A percentile compares a stretch with the other conserved stretches of the same genome.
Evolutionary conservation across 441 rosid species (phyloP).

Genomic region (Pelargonium fulgidum): DNA sequence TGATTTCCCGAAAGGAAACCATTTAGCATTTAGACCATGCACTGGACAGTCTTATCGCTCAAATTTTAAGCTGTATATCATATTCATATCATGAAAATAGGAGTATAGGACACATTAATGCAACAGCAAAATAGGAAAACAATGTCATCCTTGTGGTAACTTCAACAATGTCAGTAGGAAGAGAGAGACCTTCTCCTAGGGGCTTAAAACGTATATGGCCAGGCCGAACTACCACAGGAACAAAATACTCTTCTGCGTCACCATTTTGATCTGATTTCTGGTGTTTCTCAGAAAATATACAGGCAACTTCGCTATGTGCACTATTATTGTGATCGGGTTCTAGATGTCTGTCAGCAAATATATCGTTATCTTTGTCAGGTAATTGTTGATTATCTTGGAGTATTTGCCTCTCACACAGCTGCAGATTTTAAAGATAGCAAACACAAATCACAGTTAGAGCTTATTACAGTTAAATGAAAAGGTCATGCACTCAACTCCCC

Average conservation of each 20-base stretch:
- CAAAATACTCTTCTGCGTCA: slow-evolving; percentile 40
- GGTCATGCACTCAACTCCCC: not conserved
- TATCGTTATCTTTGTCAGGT: slow-evolving; percentile 27
- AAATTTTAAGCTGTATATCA: not conserved
- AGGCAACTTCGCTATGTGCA: slow-evolving; percentile 15
- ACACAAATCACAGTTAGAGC: slow-evolving; percentile 9
- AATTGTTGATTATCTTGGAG: slow-evolving; percentile 32
- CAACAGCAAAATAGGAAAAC: not conserved
- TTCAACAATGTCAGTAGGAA: slow-evolving; percentile 3
- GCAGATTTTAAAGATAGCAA: slow-evolving; percentile 26
- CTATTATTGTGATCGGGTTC: slow-evolving; percentile 14
- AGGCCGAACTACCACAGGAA: slow-evolving; percentile 76
- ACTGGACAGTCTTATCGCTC: not conserved
- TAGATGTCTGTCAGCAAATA: slow-evolving; percentile 26
- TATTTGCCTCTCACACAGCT: slow-evolving; percentile 37
- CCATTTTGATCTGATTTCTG: slow-evolving; percentile 30
- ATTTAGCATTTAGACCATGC: not conserved
- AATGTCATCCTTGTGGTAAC: not conserved
- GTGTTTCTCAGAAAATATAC: slow-evolving; percentile 21
- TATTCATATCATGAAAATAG: not conserved
- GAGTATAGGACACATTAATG: not conserved
- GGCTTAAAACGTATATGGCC: slow-evolving; percentile 90
- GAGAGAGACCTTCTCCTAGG: slow-evolving; percentile 42
- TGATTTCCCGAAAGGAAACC: not conserved
- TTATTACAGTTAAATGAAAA: not conserved